These are phyloP conservation scores for Alternaria panax DNA, from an alignment of 2,329 filamentous ascomycete genomes.

Conservation along the genomic window DNA sequence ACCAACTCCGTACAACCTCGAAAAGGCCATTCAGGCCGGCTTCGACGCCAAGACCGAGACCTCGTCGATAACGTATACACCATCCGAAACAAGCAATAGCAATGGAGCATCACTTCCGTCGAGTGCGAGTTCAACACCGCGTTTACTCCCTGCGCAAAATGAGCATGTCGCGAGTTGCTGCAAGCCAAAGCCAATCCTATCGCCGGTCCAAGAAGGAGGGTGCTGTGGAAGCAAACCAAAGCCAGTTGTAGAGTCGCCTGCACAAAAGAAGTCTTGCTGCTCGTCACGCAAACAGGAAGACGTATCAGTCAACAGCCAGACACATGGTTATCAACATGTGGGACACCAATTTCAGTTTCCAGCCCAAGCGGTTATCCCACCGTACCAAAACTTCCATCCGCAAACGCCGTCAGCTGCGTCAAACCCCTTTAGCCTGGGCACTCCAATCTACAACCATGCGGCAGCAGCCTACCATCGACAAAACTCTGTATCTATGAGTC, in stretches of 20 bases:
- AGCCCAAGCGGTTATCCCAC: conserved; percentile 29
- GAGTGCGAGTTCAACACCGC: conserved; percentile 50
- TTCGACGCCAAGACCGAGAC: conserved; percentile 43
- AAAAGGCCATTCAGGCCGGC: conserved; percentile 46
- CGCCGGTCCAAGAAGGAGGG: conserved; percentile 27
- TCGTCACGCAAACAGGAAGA: conserved; percentile 29
- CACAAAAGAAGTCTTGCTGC: conserved; percentile 44
- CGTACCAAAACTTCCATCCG: conserved; percentile 30
- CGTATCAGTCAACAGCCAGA: conserved; percentile 9
- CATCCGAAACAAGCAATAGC: conserved; percentile 45
- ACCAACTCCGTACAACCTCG: conserved; percentile 39
- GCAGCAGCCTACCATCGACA: conserved; percentile 42
- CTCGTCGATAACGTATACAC: conserved; percentile 40
- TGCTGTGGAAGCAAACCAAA: conserved; percentile 43
- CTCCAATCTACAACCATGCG: conserved; percentile 46
- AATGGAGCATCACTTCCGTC: conserved; percentile 45
- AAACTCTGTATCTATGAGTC: conserved; percentile 43
- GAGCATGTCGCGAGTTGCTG: conserved; percentile 43
- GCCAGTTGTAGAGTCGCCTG: conserved; percentile 17
- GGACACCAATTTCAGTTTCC: conserved; percentile 32
- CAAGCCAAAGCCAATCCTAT: conserved; percentile 34
- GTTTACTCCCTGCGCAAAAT: conserved; percentile 37
- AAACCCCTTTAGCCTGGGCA: conserved; percentile 40
- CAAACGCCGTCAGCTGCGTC: conserved; percentile 20
- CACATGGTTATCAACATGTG: conserved; percentile 14